These are phyloP conservation scores for Phaffia australis DNA, from an alignment of 768 basidiomycete species.

Conservation along the genomic window DNA sequence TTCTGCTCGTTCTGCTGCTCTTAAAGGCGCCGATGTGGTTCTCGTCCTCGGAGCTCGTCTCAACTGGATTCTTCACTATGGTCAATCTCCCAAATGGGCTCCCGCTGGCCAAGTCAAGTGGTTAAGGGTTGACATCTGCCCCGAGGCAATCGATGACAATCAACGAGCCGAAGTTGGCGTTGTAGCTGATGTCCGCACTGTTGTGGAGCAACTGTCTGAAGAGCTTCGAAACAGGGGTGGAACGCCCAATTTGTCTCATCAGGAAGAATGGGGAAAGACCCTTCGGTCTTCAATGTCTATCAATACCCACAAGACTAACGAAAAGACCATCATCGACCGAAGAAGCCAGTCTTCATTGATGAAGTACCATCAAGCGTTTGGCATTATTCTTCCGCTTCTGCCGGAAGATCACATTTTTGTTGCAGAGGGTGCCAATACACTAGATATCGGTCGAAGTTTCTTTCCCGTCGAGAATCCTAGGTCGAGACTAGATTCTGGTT, in stretches of 20 bases:
- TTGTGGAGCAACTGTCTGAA: constrained; percentile 26
- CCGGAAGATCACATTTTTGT: constrained; percentile 27
- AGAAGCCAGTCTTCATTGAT: constrained; percentile 18
- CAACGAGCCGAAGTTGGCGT: constrained; percentile 25
- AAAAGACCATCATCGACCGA: constrained; percentile 20
- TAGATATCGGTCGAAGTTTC: constrained; percentile 28
- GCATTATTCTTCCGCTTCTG: constrained; percentile 25
- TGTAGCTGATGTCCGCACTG: constrained; percentile 24
- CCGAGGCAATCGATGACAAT: constrained; percentile 27
- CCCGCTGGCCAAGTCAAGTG: constrained; percentile 24
- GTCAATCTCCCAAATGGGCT: constrained; percentile 27
- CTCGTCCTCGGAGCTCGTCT: constrained; percentile 29
- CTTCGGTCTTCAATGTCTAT: constrained; percentile 21
- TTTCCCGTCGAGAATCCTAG: constrained; percentile 27
- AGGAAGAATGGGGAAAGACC: constrained; percentile 21
- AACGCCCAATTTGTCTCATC: neutral
- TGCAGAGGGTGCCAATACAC: constrained; percentile 29
- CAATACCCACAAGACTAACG: constrained; percentile 24
- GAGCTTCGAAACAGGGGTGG: constrained; percentile 8
- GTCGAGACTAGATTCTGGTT: constrained; percentile 27
- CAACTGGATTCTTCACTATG: constrained; percentile 31
- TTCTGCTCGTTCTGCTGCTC: constrained; percentile 27
- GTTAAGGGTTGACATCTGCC: constrained; percentile 27
- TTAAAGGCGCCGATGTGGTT: constrained; percentile 28
- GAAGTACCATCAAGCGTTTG: constrained; percentile 29